Evolutionary conservation across 176 grass and related monocot species (phyloP), one percentile per base, ranked within the genome.

Genomic region (Eragrostis nindensis): DNA sequence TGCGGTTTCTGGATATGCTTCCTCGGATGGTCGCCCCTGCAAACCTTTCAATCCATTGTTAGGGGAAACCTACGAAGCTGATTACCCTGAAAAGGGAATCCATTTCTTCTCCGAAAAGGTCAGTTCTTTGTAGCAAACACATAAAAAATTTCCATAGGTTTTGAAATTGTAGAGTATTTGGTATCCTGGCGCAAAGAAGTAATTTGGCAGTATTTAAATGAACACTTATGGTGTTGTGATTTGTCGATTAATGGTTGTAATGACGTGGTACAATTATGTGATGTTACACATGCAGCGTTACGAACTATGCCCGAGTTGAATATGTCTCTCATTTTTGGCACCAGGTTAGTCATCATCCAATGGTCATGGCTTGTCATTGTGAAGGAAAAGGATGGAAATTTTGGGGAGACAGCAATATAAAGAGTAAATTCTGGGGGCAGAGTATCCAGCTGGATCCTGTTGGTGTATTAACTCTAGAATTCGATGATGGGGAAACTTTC

Each of bases 401-500:
- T 39, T 91, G 76, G 85, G 89, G 89, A n/a, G 89, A 91, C n/a
- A 91, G 89, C 85, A 87, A 81, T 69, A 76, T 91, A 41, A 85
- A 80, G 70, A 87, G 81, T 52, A 88, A 91, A 68, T 91, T 91
- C 68, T 77, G 82, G 86, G 89, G 89, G 15, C 86, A 87, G 70
- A 81, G 86, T 38, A 92, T 92, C 85, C 89, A 92, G 71, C 66
- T 92, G 41, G 77, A 92, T 53, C 90, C 90, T 73, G 78, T 89
- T 40, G 90, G 90, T 0, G 70, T 86, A n/a, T 69, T 92, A 39
- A 92, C 82, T 21, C 54, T 89, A 77, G 78, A 92, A 65, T 92
- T 92, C 74, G 90, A 88, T 8, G 86, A 92, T 67, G 90, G 90
- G 39, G 90, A 89, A 89, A 82, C 43, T 80, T 87, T 91, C 49